These are phyloP conservation scores for Epichloe sp. DNA, from an alignment of 2,329 filamentous ascomycete genomes.

Conservation along the genomic window DNA sequence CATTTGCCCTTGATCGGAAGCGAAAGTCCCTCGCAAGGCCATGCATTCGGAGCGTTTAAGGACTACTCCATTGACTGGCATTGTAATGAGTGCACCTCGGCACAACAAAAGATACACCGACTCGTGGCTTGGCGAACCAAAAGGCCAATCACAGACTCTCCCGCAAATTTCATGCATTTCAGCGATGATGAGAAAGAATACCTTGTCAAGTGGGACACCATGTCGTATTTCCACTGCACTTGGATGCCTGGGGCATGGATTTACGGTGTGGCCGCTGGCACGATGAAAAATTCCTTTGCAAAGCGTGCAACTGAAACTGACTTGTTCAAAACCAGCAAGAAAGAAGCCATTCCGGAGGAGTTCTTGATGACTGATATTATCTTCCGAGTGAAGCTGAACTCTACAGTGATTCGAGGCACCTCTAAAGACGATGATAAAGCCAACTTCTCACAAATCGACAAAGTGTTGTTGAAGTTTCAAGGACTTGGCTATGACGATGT, in stretches of 20 bases:
- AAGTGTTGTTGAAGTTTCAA: conserved; percentile 80
- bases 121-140: conserved; percentile 69
- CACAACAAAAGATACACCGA: conserved; percentile 54
- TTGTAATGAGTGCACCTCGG: conserved; percentile 63
- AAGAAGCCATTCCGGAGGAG: conserved; percentile 79
- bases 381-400: conserved; percentile 56
- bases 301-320: conserved; percentile 52
- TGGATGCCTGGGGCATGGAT: conserved; percentile 92
- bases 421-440: conserved; percentile 58
- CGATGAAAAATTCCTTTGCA: conserved; percentile 63
- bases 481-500: conserved; percentile 82
- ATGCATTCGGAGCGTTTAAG: conserved; percentile 40
- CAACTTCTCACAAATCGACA: conserved; percentile 57
- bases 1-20: conserved; percentile 51
- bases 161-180: conserved; percentile 30
- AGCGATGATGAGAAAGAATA: conserved; percentile 69
- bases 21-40: conserved; percentile 20
- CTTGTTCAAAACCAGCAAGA: conserved; percentile 49
- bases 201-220: conserved; percentile 71
- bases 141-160: conserved; percentile 31
- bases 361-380: conserved; percentile 78
- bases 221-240: conserved; percentile 67
- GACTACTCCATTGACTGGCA: conserved; percentile 67
- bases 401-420: conserved; percentile 32
- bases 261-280: conserved; percentile 49